Base-by-base conservation (phyloP, 148 eudicot species). In the Chenopodium berlandieri region DNA sequence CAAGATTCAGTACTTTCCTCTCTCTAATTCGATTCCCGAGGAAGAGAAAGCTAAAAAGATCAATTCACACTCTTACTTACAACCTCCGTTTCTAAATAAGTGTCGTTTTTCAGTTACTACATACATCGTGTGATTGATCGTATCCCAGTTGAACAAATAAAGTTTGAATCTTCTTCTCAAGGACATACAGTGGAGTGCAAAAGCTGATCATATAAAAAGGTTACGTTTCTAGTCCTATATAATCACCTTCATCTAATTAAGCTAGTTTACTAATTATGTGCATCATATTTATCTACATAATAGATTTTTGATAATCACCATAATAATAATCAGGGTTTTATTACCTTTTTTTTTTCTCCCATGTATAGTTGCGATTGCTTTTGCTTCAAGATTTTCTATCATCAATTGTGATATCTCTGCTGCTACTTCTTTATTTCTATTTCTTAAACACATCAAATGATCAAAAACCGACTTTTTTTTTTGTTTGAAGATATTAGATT, bases 341-440 rank as follows among this genome's bases (percentile, higher is more conserved):
- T 79, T 25, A 27, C 75, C n/a, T 66, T 56, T 46, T 72, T 20
- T 4, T 56, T 77, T 83, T 47, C 20, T 25, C 19, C 14, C 8
- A 5, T 22, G 1, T 62, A 56, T 79, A 78, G 75, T 83, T 82
- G 77, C 16, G 65, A 16, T 80, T 80, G 73, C 84, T 82, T 85
- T 85, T 82, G 82, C 82, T 78, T 85, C 82, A 82, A 82, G 84
- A 5, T 68, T 85, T 14, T 74, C 44, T 64, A 16, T 82, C 84
- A 78, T 82, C 82, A 82, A 85, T 31, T 73, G 32, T 82, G 69
- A 64, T 68, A 67, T 74, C 46, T 1, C 60, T 25, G 58, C 5
- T 54, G 60, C n/a, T 31, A 10, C 2, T 65, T 17, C 46, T 50
- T 1, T 16, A 12, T 14, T 3, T 75, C 19, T 67, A 64, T 30